These are phyloP conservation scores for Tilletia indica DNA, from an alignment of 1,284 basidiomycete species.

Conservation along the genomic window DNA sequence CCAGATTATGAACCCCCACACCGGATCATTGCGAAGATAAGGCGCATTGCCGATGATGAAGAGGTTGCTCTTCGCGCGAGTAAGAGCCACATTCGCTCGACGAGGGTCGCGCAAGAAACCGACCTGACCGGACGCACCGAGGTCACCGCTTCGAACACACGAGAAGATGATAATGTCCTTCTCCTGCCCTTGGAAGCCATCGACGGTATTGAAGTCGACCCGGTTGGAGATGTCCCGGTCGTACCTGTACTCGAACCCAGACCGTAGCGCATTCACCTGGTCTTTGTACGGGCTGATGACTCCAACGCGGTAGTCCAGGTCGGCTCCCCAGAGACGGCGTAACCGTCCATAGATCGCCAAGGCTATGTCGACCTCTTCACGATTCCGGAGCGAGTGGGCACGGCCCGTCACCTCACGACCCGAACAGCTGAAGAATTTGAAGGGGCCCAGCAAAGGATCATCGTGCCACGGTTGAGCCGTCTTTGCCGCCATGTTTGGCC, in stretches of 20 bases:
- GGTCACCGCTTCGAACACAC: conserved; percentile 76
- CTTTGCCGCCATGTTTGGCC: conserved; percentile 80
- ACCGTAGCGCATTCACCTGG: conserved; percentile 76
- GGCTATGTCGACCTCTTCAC: conserved; percentile 73
- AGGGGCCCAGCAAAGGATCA: conserved; percentile 76
- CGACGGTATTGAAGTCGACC: conserved; percentile 92
- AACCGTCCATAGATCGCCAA: conserved; percentile 77
- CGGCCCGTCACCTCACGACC: conserved; percentile 37
- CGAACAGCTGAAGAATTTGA: conserved; percentile 72
- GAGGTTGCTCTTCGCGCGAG: conserved; percentile 87
- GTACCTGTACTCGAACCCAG: conserved; percentile 71
- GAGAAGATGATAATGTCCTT: conserved; percentile 74
- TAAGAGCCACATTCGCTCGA: conserved; percentile 81
- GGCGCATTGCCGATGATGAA: conserved; percentile 92
- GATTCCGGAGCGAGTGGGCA: conserved; percentile 77
- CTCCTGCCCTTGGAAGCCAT: conserved; percentile 95
- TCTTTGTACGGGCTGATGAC: conserved; percentile 94
- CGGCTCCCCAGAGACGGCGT: conserved; percentile 62
- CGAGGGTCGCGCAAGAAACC: conserved; percentile 66
- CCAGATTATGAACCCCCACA: conserved; percentile 39
- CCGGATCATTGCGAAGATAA: conserved; percentile 69
- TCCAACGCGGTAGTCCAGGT: conserved; percentile 78
- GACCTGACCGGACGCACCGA: conserved; percentile 59
- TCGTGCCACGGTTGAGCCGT: conserved; percentile 84
- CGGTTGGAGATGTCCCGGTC: conserved; percentile 67